Evolutionary conservation across 257 asterid species (phyloP), one percentile per base, ranked within the genome.

Genomic region (Ilex aquifolium): DNA sequence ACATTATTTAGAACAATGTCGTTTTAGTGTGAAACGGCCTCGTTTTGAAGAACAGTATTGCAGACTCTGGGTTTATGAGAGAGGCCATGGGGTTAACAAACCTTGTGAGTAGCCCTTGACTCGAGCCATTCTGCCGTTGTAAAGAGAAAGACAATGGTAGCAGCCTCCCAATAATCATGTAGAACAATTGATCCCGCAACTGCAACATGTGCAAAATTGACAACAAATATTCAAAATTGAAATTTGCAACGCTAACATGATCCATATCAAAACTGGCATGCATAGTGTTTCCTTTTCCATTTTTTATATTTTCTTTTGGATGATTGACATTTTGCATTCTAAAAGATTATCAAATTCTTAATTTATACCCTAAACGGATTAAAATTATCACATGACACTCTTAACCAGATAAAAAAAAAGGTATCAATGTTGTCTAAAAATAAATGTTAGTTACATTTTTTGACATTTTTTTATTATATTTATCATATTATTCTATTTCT

Each of bases 141-240:
- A 56, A 91, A 91, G 27, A 91, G 72, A 59, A 91, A 91, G 8
- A 91, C 95, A 44, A 91, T 88, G 1, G 96, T 83, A 1, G 72
- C 96, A 46, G 98, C 98, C 79, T 91, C 98, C 96, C 90, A 86
- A 71, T 81, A 91, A 62, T 91, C 98, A 3, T 62, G 71, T 29
- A 91, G 76, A 62, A 76, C 95, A 48, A 84, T 64, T 10, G 98
- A 88, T 65, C 98, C 98, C 2, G 63, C 77, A 74, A 91, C 98
- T 88, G 87, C 67, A 73, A 44, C 8, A 44, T 31, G 36, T 46
- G 3, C 3, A 46, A 0, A 11, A 42, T 21, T 21, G 27, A 42
- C 48, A 42, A 6, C 10, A 7, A 42, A 42, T 42, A 42, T 6
- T 0, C 12, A 6, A 42, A 42, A 42, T 6, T 42, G 7, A 42